These are phyloP conservation scores for Xylariaceae sp. DNA, from an alignment of 2,329 filamentous ascomycete species.

Conservation along the genomic window DNA sequence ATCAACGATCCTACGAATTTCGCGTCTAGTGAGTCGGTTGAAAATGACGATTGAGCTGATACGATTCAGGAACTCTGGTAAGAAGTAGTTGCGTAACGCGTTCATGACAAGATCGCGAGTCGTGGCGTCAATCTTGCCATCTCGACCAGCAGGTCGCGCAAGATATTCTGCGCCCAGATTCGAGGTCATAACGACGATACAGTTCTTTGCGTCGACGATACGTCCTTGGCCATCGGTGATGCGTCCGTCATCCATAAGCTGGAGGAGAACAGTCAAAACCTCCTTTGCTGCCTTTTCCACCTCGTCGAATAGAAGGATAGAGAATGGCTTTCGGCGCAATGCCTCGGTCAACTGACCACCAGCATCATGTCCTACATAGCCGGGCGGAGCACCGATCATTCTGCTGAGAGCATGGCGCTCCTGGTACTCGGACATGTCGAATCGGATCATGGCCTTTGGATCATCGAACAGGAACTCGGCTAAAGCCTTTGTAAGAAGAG, in stretches of 20 bases:
- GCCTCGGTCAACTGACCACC: slow-evolving; percentile 95
- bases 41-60: slow-evolving; percentile 97
- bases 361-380: slow-evolving; percentile 94
- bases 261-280: slow-evolving; percentile 91
- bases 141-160: slow-evolving; percentile 70
- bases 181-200: slow-evolving; percentile 98
- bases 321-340: slow-evolving; percentile 91
- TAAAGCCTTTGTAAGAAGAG: slow-evolving; percentile 90
- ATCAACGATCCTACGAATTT: slow-evolving; percentile 96
- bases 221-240: slow-evolving; percentile 98
- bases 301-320: slow-evolving; percentile 95
- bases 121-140: slow-evolving; percentile 81
- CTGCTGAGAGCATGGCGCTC: slow-evolving; percentile 92
- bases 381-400: slow-evolving; percentile 96
- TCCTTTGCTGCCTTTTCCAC: slow-evolving; percentile 99
- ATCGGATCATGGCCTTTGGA: slow-evolving; percentile 93
- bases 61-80: slow-evolving; percentile 97
- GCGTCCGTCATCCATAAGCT: slow-evolving; percentile 98
- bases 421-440: slow-evolving; percentile 99
- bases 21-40: slow-evolving; percentile 84
- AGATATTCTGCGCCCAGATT: slow-evolving; percentile 95
- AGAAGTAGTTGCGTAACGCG: slow-evolving; percentile 89
- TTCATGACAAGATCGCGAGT: slow-evolving; percentile 89
- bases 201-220: slow-evolving; percentile 93
- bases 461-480: slow-evolving; percentile 99